Evolutionary conservation across 805 yeast genomes (phyloP), one percentile per base, ranked within the genome.

Genomic region (Lipomyces starkeyi): DNA sequence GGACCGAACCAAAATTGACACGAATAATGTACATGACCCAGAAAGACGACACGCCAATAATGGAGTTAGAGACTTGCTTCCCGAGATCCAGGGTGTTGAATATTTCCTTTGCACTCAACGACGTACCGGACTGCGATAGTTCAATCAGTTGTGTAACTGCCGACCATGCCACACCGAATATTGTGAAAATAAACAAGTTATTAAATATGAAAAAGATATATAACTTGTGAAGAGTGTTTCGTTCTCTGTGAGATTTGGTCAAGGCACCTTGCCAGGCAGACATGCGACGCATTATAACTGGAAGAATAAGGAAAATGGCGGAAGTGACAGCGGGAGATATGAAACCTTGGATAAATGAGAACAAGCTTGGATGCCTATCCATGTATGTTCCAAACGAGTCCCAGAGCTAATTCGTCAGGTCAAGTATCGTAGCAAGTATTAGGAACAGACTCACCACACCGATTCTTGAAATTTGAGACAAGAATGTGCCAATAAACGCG

Each of bases 11-110:
- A 14, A 79, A 47, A 40, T 77, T 72, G 14, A 76, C 76, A 25
- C 78, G 73, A 22, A 80, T 62, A 4, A 79, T 65, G 68, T 79
- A 80, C 79, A 79, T 76, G 34, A 80, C 80, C 83, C 83, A 80
- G 72, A 80, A 80, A 8, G 81, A 77, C 5, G 82, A 78, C 25
- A 80, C 74, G 58, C 76, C 75, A 56, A 80, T 76, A 52, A 80
- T 75, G 6, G 82, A 78, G 2, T 76, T 74, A 1, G 81, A 73
- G 9, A 78, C 68, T 27, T 80, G 80, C 34, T 73, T 69, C 2
- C 76, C 77, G 9, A 80, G 70, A 3, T 70, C 72, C 14, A 79
- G 73, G 13, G 73, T 57, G 22, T 68, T 60, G 72, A 78, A 72
- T 0, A 77, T 79, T 27, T 76, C 74, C 7, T 43, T 47, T 34